Evolutionary conservation across 2,329 filamentous ascomycete species (phyloP).

Genomic region (Lasiodiplodia sp.): DNA sequence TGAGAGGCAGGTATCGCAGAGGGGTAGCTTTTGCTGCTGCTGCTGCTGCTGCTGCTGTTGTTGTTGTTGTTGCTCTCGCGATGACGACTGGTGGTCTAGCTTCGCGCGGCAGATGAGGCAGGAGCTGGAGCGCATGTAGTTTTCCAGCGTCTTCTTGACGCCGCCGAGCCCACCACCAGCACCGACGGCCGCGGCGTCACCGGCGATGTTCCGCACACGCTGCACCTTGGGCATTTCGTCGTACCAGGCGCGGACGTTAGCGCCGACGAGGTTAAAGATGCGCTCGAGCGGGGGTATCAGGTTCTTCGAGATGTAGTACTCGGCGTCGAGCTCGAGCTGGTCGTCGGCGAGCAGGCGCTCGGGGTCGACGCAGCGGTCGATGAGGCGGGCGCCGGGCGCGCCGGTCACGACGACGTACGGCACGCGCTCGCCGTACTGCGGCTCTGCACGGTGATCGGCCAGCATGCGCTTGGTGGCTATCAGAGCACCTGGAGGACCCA

Average conservation of each 20-base stretch:
- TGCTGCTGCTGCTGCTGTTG: constrained; percentile 31
- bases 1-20: constrained; percentile 67
- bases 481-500: constrained; percentile 83
- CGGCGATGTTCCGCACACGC: constrained; percentile 68
- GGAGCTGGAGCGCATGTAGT: constrained; percentile 82
- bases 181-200: constrained; percentile 7
- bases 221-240: constrained; percentile 96
- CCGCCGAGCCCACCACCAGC: constrained; percentile 30
- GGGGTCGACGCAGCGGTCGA: constrained; percentile 89
- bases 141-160: constrained; percentile 79
- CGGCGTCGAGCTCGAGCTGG: constrained; percentile 82
- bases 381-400: constrained; percentile 81
- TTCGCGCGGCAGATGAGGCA: constrained; percentile 79
- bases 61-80: constrained; percentile 38
- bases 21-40: constrained; percentile 43
- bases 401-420: constrained; percentile 94
- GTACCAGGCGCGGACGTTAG: constrained; percentile 89
- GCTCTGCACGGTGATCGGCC: constrained; percentile 83
- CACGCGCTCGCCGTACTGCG: constrained; percentile 93
- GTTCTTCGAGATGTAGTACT: constrained; percentile 98
- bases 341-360: constrained; percentile 80
- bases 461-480: constrained; percentile 89
- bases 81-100: constrained; percentile 46
- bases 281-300: constrained; percentile 92
- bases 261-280: constrained; percentile 95